phyloP scores from a whole-genome alignment of 2,329 filamentous ascomycete genomes.

The Pseudocercospora fijiensis region DNA sequence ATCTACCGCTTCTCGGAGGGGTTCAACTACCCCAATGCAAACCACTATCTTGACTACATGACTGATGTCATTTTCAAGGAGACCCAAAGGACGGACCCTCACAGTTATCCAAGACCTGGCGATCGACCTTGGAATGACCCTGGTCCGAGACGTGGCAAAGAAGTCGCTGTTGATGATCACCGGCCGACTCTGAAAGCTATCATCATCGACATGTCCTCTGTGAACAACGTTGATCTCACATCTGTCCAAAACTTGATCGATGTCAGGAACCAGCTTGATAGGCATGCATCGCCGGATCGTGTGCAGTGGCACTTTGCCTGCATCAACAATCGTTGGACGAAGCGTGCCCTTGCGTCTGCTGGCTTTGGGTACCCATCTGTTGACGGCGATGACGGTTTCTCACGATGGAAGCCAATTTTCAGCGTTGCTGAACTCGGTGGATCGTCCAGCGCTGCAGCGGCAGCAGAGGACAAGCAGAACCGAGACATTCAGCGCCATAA shows the following conservation, averaged over 20 bases:
- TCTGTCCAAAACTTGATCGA: conserved; percentile 91
- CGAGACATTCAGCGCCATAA: conserved; percentile 44
- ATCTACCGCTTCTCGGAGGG: conserved; percentile 94
- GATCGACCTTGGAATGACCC: conserved; percentile 96
- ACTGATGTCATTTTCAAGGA: conserved; percentile 49
- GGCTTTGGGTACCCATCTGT: conserved; percentile 82
- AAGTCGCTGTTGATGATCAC: conserved; percentile 47
- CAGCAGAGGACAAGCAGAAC: conserved; percentile 64
- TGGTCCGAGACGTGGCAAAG: conserved; percentile 63
- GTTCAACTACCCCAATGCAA: conserved; percentile 94
- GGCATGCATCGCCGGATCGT: conserved; percentile 72
- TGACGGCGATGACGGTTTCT: conserved; percentile 50
- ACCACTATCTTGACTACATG: conserved; percentile 76
- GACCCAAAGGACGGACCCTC: conserved; percentile 73
- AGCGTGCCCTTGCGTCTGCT: conserved; percentile 79
- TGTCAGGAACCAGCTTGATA: conserved; percentile 88
- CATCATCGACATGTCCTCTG: conserved; percentile 87
- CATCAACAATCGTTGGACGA: conserved; percentile 92
- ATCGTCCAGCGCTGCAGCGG: conserved; percentile 64
- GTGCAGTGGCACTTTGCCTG: conserved; percentile 97
- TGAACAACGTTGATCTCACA: conserved; percentile 92
- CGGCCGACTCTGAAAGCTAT: conserved; percentile 79
- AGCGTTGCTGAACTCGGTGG: conserved; percentile 84
- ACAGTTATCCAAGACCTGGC: conserved; percentile 57
- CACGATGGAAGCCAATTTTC: conserved; percentile 92